Evolutionary conservation across 2,329 filamentous ascomycete species (phyloP), one percentile per base, ranked within the genome.

Genomic region (Periconia digitata): DNA sequence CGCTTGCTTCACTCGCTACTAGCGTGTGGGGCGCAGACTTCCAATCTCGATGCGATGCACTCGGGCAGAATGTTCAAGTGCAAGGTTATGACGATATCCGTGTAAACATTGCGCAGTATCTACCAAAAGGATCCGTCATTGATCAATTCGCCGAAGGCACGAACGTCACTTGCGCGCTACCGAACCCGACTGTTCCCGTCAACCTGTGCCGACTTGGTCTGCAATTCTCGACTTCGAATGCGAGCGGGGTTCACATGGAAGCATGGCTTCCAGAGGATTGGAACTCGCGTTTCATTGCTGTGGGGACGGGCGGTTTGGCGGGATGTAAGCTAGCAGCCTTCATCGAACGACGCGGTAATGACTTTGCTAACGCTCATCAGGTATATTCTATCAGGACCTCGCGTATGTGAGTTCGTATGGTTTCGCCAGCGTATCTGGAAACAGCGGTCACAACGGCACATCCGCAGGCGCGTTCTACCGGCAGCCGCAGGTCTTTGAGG

Each of bases 401-500:
- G 62, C 68, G 15, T 71, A 71, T 50, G 56, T 57, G 6, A 43
- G 57, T 3, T 49, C 47, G n/a, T 56, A 60, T 27, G 67, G 68
- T 4, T 71, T 70, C 41, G 66, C 69, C 3, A 57, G 61, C 4
- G 63, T 70, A 1, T 56, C 61, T 16, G 59, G 58, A 2, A 70
- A 72, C 49, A 67, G 49, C 15, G 69, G 69, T 6, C 66, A 70
- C 50, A 68, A 71, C 37, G 68, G 68, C 6, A 65, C 65, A 6
- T 69, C 67, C 4, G 76, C 74, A 16, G 46, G 59, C 16, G 60
- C 72, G 2, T 77, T 78, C 49, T 46, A 8, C 16, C 60, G 69
- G 12, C 72, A 74, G 17, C 63, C 68, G 0, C 74, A 75, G 21
- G 68, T 76, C 2, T 48, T 77, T 2, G 62, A 69, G 32, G 76